Conservation (phyloP, 2,329 filamentous ascomycete genomes). For the Aspergillus carbonarius region DNA sequence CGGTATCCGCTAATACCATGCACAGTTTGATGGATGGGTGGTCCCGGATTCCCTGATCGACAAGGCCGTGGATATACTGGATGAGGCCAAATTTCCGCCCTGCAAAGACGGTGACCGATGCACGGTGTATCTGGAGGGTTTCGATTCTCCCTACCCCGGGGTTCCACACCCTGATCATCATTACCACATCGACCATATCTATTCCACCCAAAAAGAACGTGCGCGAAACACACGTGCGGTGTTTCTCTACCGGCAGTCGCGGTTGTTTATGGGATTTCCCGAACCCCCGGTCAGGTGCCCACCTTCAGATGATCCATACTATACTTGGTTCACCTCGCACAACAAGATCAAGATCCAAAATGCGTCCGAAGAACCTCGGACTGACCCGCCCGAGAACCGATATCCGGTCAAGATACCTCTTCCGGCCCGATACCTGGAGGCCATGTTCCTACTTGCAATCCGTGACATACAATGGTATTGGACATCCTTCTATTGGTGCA, state of each 20-base stretch:
- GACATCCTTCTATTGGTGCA: too few species aligned
- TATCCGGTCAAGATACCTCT: constrained; percentile 3
- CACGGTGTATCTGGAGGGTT: too few species aligned
- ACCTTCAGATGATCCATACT: not conserved
- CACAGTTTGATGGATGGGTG: not conserved
- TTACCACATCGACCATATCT: constrained; percentile 7
- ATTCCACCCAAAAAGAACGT: too few species aligned
- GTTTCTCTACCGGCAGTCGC: constrained; percentile 5
- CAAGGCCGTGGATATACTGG: constrained; percentile 1
- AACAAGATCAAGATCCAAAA: not conserved
- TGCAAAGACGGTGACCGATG: not conserved
- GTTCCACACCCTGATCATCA: constrained; percentile 8
- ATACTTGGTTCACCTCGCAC: not conserved
- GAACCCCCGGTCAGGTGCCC: not conserved
- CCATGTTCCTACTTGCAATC: not conserved
- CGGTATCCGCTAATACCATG: not conserved
- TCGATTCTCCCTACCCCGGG: too few species aligned
- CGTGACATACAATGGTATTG: constrained; percentile 7
- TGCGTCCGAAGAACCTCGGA: not conserved
- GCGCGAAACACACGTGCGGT: too few species aligned
- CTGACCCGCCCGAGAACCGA: not conserved
- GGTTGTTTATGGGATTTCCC: not conserved
- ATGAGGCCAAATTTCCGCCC: not conserved
- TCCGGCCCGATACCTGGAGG: constrained; percentile 5
- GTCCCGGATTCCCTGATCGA: not conserved